Conservation (phyloP, 2,329 filamentous ascomycete species). For the Beauveria varroae region DNA sequence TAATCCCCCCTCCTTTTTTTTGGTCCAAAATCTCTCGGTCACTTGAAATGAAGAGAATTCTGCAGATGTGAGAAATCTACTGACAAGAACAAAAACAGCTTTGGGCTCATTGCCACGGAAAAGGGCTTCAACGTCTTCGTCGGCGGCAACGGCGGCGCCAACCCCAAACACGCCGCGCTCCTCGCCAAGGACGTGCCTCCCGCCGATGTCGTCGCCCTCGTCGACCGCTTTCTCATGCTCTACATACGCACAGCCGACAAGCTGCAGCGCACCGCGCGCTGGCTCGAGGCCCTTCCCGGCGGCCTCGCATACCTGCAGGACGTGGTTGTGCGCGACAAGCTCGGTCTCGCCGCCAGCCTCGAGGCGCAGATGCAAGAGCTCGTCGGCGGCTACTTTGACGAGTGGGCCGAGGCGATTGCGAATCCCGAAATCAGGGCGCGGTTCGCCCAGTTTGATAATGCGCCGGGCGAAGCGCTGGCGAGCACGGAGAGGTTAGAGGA, state of each 20-base stretch:
- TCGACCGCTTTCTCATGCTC: constrained; percentile 87
- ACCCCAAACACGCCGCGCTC: constrained; percentile 73
- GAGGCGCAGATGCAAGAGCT: constrained; percentile 84
- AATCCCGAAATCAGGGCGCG: constrained; percentile 58
- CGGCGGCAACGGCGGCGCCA: constrained; percentile 81
- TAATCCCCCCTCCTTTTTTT: neutral
- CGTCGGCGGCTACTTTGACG: constrained; percentile 78
- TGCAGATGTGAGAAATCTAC: too few relatives aligned
- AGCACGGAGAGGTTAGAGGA: constrained; percentile 65
- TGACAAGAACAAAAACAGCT: constrained; percentile 37
- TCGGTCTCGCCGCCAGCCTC: constrained; percentile 76
- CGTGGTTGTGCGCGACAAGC: constrained; percentile 76
- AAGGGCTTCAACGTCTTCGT: constrained; percentile 94
- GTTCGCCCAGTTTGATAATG: constrained; percentile 83
- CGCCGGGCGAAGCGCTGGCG: constrained; percentile 62
- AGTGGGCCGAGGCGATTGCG: constrained; percentile 79
- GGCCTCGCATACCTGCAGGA: constrained; percentile 76
- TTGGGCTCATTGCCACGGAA: constrained; percentile 84
- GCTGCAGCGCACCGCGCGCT: constrained; percentile 79
- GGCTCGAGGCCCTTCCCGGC: constrained; percentile 77
- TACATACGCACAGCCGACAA: constrained; percentile 91
- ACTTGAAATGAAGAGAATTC: too few relatives aligned
- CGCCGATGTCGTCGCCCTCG: constrained; percentile 71
- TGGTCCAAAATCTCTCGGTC: too few relatives aligned
- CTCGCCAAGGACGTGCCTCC: constrained; percentile 81